Base-by-base conservation (phyloP, 805 yeast species). In the Spathaspora hagerdaliae region DNA sequence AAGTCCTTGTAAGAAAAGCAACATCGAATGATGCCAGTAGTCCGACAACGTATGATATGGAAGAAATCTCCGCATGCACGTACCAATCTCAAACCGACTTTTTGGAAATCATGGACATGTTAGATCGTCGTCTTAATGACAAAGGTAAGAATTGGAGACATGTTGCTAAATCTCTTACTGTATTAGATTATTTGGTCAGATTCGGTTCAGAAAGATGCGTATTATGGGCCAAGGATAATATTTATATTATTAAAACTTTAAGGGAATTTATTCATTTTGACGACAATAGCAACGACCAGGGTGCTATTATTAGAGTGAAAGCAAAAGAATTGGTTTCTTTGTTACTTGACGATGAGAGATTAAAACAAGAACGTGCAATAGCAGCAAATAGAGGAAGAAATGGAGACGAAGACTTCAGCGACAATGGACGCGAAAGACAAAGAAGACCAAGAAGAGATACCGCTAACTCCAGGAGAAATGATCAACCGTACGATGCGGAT, bases 81-180 rank as follows among this genome's bases (percentile, higher is more conserved):
- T 84, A 78, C 60, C 85, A 82, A 53, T 67, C 71, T 58, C 75
- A 68, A 51, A 81, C 84, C 6, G 95, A 88, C 56, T 82, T 90
- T 56, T 75, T 89, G 58, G 96, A 90, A 60, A 81, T 90, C 39
- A 87, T 92, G 95, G 97, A 92, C 59, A 89, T 92, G 84, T 67
- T 92, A 38, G 97, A 92, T 67, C 81, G 89, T 53, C 78, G 99
- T 51, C 71, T 92, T 52, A 92, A 92, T 60, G 98, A 92, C 61
- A 91, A 91, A 71, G 98, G 98, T 50, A 91, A 90, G 64, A 87
- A 92, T 68, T 92, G 97, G 97, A 79, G 96, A 53, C 99, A 92
- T 63, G 91, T 92, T 41, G 91, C 95, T 51, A 94, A 92, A 65
- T 83, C 96, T 1, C 74, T 92, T 50, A 85, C 96, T 1, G 83